Base-by-base conservation (phyloP, 441 rosid genomes). In the Raphanus hybrid region DNA sequence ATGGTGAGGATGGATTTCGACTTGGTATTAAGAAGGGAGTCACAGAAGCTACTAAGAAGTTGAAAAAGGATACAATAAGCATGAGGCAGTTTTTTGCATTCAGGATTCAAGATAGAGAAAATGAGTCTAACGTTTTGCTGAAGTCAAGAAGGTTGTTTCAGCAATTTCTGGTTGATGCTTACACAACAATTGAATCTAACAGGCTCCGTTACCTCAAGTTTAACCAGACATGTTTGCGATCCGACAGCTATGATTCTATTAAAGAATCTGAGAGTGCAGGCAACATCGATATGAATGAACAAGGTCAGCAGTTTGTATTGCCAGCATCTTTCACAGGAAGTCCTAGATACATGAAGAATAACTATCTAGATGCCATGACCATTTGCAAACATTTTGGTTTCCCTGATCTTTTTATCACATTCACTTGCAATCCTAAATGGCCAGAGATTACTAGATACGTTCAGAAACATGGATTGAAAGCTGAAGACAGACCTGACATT, bases 21-120 rank as follows among this genome's bases (percentile, higher is more conserved):
- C 52, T 12, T 45, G 15, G 10, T 0, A 41, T 39, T n/a, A 15
- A 35, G 5, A 64, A n/a, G 15, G 3, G 27, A 0, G 5, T 8
- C 0, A 14, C 6, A 0, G 1, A 8, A 1, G 8, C 2, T 8
- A 11, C 10, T 0, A 12, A 11, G 4, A 12, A 8, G 0, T 0
- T n/a, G 8, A 64, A 2, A 8, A 65, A 7, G 5, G 8, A 5
- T 2, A 1, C 0, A 5, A 20, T 41, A 2, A 18, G 9, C 1
- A 65, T 65, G 55, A 0, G 34, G 1, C 14, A 65, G 2, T 65
- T 18, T 0, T 65, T 65, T 10, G 34, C 34, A 0, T 65, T 41
- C 8, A 8, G 34, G 1, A 2, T 65, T 11, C 69, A 18, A 0
- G 54, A 65, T 10, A 0, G 69, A 4, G 0, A 9, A 0, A 16